Evolutionary conservation across 352 stramenopile genomes (phyloP), one percentile per base, ranked within the genome.

Genomic region (Phytopythium ostracodes): DNA sequence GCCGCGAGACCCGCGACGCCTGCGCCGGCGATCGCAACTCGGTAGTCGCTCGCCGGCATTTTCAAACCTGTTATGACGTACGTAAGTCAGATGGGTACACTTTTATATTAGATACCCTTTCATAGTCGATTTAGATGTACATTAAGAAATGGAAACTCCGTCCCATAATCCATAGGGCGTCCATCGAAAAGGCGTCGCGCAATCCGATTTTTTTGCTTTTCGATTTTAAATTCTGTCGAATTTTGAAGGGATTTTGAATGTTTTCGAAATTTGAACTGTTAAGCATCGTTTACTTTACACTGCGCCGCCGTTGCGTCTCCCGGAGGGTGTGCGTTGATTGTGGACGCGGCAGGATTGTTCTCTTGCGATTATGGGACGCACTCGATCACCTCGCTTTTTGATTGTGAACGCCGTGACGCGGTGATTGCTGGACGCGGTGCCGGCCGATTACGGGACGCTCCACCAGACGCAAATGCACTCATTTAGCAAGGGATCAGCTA

Each of bases 1-100:
- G 76, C 68, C 22, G 73, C 70, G 44, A 89, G 64, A 0, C 79
- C 79, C 14, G 77, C 75, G 38, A 89, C 60, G 1, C 79, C 79
- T 0, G 79, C 77, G 15, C 77, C 80, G 55, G 88, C 64, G 36
- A 87, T 68, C 10, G 60, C 80, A 22, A 29, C 31, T 31, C n/a
- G 20, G 12, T 2, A 33, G 52, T 59, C 20, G 25, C 50, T 56
- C 40, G 40, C 5, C 40, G 40, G 2, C 44, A 51, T 51, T 51
- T 31, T 17, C 44, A 51, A n/a, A n/a, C 11, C 0, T 20, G 44
- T 51, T n/a, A 4, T 25, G 20, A 3, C 4, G 17, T 12, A 22
- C 24, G 47, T 22, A 29, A 22, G 25, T 35, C 24, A n/a, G 17
- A 24, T 20, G 47, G 7, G n/a, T 27, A 27, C 42, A 25, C 42